These are phyloP conservation scores for Candolleomyces aberdarensis DNA, from an alignment of 768 basidiomycete species.

Conservation along the genomic window DNA sequence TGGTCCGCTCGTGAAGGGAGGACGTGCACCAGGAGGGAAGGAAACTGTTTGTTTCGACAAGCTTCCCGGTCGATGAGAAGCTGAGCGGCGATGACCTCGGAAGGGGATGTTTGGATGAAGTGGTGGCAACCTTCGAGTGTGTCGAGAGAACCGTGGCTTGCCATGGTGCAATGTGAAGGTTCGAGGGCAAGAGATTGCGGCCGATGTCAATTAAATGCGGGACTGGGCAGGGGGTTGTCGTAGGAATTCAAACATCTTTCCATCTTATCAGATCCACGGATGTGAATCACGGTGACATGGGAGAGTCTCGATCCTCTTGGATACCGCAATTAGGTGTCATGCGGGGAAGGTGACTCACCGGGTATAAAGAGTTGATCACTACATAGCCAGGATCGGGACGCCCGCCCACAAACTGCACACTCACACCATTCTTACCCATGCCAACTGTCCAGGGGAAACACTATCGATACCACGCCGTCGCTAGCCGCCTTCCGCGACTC, in stretches of 20 bases:
- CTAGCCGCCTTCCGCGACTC: constrained; percentile 16
- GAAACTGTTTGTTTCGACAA: constrained; percentile 16
- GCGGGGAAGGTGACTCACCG: too few relatives aligned
- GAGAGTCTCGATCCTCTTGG: too few relatives aligned
- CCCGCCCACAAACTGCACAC: not conserved
- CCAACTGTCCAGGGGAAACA: not conserved
- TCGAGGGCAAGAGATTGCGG: too few relatives aligned
- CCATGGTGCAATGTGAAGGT: not conserved
- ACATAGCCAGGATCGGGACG: too few relatives aligned
- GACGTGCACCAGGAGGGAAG: constrained; percentile 19
- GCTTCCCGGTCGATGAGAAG: constrained; percentile 19
- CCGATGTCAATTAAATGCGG: too few relatives aligned
- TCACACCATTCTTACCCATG: not conserved
- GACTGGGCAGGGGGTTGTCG: too few relatives aligned
- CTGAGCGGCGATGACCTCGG: constrained; percentile 16
- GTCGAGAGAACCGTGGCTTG: not conserved
- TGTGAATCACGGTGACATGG: too few relatives aligned
- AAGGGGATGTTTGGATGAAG: constrained; percentile 17
- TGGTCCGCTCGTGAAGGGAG: constrained; percentile 17
- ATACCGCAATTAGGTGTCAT: too few relatives aligned
- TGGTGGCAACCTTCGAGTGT: constrained; percentile 15
- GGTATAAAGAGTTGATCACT: too few relatives aligned
- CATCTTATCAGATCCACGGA: too few relatives aligned
- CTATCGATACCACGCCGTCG: constrained; percentile 14
- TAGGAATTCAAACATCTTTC: too few relatives aligned